A percentile compares a stretch with the other conserved stretches of the same genome.
These are phyloP conservation scores for Insectozyma bohioensis DNA, from an alignment of 1,139 yeast species.

Conservation along the genomic window DNA sequence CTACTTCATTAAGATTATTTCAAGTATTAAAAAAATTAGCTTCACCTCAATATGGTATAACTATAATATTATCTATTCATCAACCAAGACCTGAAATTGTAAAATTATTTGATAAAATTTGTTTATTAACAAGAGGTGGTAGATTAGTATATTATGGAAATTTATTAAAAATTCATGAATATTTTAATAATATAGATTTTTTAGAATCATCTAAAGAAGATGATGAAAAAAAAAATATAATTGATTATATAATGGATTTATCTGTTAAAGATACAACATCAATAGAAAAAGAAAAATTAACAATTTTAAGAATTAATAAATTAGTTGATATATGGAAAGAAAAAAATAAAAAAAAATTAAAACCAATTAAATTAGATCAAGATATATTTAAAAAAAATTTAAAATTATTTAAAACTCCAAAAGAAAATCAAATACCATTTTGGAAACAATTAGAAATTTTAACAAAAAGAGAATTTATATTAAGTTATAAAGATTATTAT, in stretches of 20 bases:
- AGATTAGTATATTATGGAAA: conserved; percentile 55
- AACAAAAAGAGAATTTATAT: conserved; percentile 49
- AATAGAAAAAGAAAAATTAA: conserved; percentile 36
- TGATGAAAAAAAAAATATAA: conserved; percentile 19
- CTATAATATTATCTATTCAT: conserved; percentile 69
- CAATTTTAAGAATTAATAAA: conserved; percentile 38
- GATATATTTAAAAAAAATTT: conserved; percentile 16
- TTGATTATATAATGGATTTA: conserved; percentile 63
- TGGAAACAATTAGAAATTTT: conserved; percentile 49
- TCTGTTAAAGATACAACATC: conserved; percentile 60
- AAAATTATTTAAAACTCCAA: conserved; percentile 20
- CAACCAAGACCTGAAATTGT: conserved; percentile 77
- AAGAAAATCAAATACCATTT: conserved; percentile 25
- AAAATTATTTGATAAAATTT: conserved; percentile 57
- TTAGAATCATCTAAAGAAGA: not conserved
- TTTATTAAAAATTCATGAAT: conserved; percentile 37
- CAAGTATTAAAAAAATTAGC: conserved; percentile 53
- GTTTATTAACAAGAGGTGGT: conserved; percentile 65
- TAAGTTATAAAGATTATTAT: conserved; percentile 56
- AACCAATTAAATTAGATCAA: too few relatives aligned
- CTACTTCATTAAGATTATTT: conserved; percentile 64
- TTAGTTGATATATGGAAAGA: conserved; percentile 50
- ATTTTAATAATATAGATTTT: conserved; percentile 35
- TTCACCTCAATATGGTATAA: conserved; percentile 51
- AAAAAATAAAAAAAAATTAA: conserved; percentile 1